Evolutionary conservation across 78 protist species (phyloP).

Genomic region (Isochrysis galbana): DNA sequence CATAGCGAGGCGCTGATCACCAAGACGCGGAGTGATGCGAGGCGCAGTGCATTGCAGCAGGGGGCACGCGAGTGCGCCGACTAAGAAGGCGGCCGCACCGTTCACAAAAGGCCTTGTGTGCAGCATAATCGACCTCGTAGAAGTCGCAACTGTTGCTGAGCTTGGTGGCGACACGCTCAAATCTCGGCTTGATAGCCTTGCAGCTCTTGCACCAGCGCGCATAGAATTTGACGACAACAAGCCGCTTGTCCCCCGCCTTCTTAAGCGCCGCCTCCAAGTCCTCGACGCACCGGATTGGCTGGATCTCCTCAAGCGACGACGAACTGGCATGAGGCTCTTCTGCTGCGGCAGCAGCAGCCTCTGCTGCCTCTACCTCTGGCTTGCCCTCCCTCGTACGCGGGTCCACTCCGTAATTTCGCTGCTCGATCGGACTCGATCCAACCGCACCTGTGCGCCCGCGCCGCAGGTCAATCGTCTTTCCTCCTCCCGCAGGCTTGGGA

Average conservation of each 20-base stretch:
- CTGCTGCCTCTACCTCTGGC: not conserved
- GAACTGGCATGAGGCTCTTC: not conserved
- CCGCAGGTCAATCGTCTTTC: not conserved
- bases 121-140: not conserved
- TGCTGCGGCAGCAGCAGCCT: not conserved
- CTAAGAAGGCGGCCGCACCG: no score
- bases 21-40: no score
- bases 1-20: no score
- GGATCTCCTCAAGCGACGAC: not conserved
- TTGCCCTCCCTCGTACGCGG: not conserved
- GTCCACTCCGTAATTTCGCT: not conserved
- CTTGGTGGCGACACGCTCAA: not conserved
- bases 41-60: no score
- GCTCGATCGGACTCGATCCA: not conserved
- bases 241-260: not conserved
- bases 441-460: not conserved
- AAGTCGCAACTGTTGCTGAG: not conserved
- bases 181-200: not conserved
- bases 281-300: not conserved
- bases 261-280: not conserved
- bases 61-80: no score
- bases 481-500: not conserved
- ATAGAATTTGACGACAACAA: not conserved
- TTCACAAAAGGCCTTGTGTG: not conserved
- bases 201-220: not conserved